A percentile compares a stretch with the other conserved stretches of the same genome.
Conservation (phyloP, 805 yeast genomes). For the Metschnikowia santaceciliae region DNA sequence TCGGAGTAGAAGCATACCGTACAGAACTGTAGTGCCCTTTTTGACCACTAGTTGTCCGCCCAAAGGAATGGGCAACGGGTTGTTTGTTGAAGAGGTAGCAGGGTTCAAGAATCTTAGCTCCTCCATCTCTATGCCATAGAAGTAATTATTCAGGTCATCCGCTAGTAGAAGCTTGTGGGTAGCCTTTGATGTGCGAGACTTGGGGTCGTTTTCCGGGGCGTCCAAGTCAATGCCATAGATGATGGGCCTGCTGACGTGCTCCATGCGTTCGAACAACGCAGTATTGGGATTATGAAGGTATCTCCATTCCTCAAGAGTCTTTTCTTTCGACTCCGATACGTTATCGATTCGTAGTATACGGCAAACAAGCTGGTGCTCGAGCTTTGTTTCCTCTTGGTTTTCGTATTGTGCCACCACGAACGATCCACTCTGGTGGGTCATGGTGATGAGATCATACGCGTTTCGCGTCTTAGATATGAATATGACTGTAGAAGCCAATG, state of each 20-base stretch:
- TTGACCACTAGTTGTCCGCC: slow-evolving; percentile 58
- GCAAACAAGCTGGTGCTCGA: slow-evolving; percentile 33
- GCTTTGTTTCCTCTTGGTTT: slow-evolving; percentile 6
- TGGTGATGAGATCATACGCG: neutral
- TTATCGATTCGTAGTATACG: slow-evolving; percentile 56
- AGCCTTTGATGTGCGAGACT: slow-evolving; percentile 4
- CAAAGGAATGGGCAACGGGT: slow-evolving; percentile 38
- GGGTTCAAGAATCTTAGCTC: slow-evolving; percentile 46
- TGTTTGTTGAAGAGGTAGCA: slow-evolving; percentile 17
- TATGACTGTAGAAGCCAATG: neutral
- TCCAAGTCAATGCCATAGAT: slow-evolving; percentile 35
- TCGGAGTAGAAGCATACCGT: slow-evolving; percentile 43
- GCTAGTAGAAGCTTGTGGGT: slow-evolving; percentile 55
- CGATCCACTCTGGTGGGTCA: slow-evolving; percentile 9
- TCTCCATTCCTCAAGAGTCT: slow-evolving; percentile 54
- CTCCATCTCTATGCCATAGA: slow-evolving; percentile 57
- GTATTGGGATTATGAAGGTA: slow-evolving; percentile 52
- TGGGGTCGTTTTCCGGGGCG: slow-evolving; percentile 21
- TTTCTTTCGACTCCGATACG: slow-evolving; percentile 45
- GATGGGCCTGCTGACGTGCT: slow-evolving; percentile 45
- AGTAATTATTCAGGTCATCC: slow-evolving; percentile 47
- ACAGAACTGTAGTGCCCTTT: slow-evolving; percentile 42
- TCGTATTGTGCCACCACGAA: neutral
- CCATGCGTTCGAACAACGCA: slow-evolving; percentile 56
- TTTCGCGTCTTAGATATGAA: neutral